Percentiles rank a stretch among this genome's conserved stretches.
Conservation (phyloP, 305 asterid species). For the Lippia alba region DNA sequence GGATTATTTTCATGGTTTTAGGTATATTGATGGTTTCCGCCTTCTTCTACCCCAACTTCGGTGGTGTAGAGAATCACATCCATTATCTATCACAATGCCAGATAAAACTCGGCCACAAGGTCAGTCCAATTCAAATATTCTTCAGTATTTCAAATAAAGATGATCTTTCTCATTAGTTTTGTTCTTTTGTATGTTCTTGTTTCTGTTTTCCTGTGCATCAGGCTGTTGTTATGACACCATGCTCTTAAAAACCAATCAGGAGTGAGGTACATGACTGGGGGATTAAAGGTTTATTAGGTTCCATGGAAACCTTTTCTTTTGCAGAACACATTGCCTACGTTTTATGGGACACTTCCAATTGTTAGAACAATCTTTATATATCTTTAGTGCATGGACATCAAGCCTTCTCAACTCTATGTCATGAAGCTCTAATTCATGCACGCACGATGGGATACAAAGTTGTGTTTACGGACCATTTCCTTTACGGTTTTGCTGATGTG, state of each 20-base stretch:
- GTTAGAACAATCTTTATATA: slow-evolving; percentile 85
- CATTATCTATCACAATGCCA: slow-evolving; percentile 91
- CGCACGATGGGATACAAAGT: slow-evolving; percentile 97
- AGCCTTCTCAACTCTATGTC: slow-evolving; percentile 95
- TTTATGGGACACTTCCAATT: slow-evolving; percentile 88
- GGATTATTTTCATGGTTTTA: slow-evolving; percentile 25
- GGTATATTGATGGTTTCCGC: slow-evolving; percentile 77
- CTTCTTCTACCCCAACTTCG: slow-evolving; percentile 95
- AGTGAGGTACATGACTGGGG: slow-evolving; percentile 92
- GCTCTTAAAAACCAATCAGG: slow-evolving; percentile 89
- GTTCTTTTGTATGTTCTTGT: background rate
- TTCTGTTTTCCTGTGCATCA: slow-evolving; percentile 32
- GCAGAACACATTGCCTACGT: slow-evolving; percentile 95
- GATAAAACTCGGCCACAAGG: slow-evolving; percentile 94
- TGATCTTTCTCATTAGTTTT: slow-evolving; percentile 9
- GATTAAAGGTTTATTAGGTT: slow-evolving; percentile 87
- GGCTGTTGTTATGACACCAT: slow-evolving; percentile 97
- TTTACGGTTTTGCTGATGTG: slow-evolving; percentile 94
- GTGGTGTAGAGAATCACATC: slow-evolving; percentile 98
- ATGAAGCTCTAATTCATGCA: slow-evolving; percentile 95
- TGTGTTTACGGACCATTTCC: slow-evolving; percentile 97
- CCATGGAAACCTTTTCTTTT: slow-evolving; percentile 91
- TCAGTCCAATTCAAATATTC: slow-evolving; percentile 36
- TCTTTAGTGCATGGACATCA: slow-evolving; percentile 95
- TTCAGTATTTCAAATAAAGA: slow-evolving; percentile 1